Conservation (phyloP, 2,329 filamentous ascomycete species). For the Ampelomyces quisqualis region DNA sequence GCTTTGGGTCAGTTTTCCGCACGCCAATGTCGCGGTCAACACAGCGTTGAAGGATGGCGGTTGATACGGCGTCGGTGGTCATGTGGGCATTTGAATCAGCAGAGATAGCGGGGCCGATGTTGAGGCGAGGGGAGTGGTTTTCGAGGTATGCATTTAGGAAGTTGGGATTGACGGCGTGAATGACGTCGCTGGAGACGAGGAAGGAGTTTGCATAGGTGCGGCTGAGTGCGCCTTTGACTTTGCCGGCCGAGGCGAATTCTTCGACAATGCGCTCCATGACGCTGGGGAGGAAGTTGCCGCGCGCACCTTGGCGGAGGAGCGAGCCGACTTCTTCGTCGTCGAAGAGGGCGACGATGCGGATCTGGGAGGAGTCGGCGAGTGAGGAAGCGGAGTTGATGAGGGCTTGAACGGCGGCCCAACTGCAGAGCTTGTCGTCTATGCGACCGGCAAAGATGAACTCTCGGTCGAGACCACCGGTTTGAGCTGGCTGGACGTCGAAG, state of each 20-base stretch:
- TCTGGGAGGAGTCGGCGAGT: conserved; percentile 60
- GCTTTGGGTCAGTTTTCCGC: conserved; percentile 51
- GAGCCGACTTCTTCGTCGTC: conserved; percentile 97
- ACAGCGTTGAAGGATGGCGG: conserved; percentile 74
- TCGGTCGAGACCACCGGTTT: conserved; percentile 79
- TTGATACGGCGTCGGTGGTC: conserved; percentile 88
- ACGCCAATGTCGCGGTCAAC: conserved; percentile 61
- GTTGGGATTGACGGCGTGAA: conserved; percentile 92
- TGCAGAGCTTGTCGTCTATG: conserved; percentile 97
- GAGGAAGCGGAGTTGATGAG: conserved; percentile 64
- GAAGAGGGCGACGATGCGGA: conserved; percentile 92
- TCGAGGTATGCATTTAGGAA: conserved; percentile 81
- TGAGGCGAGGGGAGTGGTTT: conserved; percentile 82
- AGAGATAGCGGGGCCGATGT: conserved; percentile 78
- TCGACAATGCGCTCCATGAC: conserved; percentile 81
- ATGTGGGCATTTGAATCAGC: conserved; percentile 91
- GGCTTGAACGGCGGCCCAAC: conserved; percentile 83
- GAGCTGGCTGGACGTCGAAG: conserved; percentile 84
- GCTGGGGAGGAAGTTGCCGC: conserved; percentile 81
- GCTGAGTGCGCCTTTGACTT: conserved; percentile 61
- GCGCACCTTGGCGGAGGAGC: conserved; percentile 83
- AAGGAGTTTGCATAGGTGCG: conserved; percentile 91
- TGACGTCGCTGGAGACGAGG: conserved; percentile 89
- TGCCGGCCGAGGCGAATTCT: conserved; percentile 52
- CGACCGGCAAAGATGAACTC: conserved; percentile 95